Base-by-base conservation (phyloP, 2,329 filamentous ascomycete species). In the Xylaria multiplex region DNA sequence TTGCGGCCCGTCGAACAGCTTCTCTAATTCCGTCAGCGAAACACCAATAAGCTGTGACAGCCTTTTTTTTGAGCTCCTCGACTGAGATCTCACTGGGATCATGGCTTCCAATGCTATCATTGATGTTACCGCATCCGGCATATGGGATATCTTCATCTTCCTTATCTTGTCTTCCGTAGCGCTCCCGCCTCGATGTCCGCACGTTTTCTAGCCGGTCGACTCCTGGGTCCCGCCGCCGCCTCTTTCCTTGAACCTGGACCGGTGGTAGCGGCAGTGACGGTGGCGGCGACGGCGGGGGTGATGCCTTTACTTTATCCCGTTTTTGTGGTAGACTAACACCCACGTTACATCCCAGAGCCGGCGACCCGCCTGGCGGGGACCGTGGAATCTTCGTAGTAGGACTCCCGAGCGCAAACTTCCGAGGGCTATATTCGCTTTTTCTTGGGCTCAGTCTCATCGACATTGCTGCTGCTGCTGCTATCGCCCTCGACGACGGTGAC, bases 41-140 rank as follows among this genome's bases (percentile, higher is more conserved):
- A 76, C 72, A 1, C 72, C 75, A 13, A 77, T 70, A 27, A 77
- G 70, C 37, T 65, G 65, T 9, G 75, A 77, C 13, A 77, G 66
- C 40, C 76, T 65, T 55, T 67, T 67, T 72, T 59, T 75, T 71
- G n/a, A 77, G 69, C 64, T 77, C 76, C 24, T 77, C 75, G 2
- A 77, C 62, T 22, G 73, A 76, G 56, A 75, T 75, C 67, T 77
- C 76, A 24, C 65, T 43, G 24, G 58, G 64, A 27, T 68, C 69
- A 24, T 68, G 65, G 49, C 65, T 67, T 13, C 32, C 54, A 16
- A 40, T 9, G 42, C 27, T 27, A 22, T 37, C 27, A 13, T n/a
- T 32, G 9, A 32, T 14, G 27, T 62, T 60, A 14, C 24, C 63
- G 45, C 32, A 62, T 14, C 19, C 62, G 49, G 55, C 56, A 60